A percentile compares a stretch with the other conserved stretches of the same genome.
Evolutionary conservation across 2,329 filamentous ascomycete genomes (phyloP).

Genomic region (Fusarium dlaminii): DNA sequence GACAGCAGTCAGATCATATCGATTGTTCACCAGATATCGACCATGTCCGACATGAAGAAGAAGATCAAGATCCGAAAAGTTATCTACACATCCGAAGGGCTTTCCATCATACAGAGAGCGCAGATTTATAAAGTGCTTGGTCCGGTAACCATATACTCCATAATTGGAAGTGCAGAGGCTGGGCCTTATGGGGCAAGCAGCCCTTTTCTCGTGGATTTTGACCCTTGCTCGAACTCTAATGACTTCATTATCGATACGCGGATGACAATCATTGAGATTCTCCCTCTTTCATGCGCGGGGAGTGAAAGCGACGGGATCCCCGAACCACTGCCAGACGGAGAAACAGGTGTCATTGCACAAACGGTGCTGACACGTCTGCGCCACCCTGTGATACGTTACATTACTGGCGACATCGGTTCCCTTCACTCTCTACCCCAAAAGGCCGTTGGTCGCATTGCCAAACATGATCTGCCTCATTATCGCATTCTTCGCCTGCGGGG

Average conservation of each 20-base stretch:
- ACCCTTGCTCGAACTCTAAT: background rate
- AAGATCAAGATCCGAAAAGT: conserved; percentile 51
- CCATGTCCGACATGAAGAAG: conserved; percentile 27
- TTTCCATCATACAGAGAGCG: conserved; percentile 46
- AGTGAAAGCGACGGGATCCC: background rate
- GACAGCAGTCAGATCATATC: conserved; percentile 52
- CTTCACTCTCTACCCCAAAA: conserved; percentile 47
- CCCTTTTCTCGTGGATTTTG: conserved; percentile 41
- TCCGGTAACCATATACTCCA: conserved; percentile 49
- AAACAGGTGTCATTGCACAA: conserved; percentile 52
- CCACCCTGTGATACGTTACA: conserved; percentile 56
- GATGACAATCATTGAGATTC: conserved; percentile 49
- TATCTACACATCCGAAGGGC: conserved; percentile 56
- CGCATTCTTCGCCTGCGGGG: conserved; percentile 52
- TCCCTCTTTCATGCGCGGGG: conserved; percentile 38
- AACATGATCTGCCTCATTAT: conserved; percentile 38
- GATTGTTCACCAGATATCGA: conserved; percentile 49
- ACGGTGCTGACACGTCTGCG: conserved; percentile 54
- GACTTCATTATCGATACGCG: conserved; percentile 54
- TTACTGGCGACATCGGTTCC: conserved; percentile 55
- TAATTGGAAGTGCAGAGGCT: conserved; percentile 55
- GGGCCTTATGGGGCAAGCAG: conserved; percentile 51
- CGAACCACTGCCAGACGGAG: conserved; percentile 42
- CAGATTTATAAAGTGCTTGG: conserved; percentile 46
- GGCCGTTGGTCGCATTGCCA: conserved; percentile 23